A percentile compares a stretch with the other conserved stretches of the same genome.
phyloP scores from a whole-genome alignment of 1,284 basidiomycete species.

The Cryptococcus jaspeensis region DNA sequence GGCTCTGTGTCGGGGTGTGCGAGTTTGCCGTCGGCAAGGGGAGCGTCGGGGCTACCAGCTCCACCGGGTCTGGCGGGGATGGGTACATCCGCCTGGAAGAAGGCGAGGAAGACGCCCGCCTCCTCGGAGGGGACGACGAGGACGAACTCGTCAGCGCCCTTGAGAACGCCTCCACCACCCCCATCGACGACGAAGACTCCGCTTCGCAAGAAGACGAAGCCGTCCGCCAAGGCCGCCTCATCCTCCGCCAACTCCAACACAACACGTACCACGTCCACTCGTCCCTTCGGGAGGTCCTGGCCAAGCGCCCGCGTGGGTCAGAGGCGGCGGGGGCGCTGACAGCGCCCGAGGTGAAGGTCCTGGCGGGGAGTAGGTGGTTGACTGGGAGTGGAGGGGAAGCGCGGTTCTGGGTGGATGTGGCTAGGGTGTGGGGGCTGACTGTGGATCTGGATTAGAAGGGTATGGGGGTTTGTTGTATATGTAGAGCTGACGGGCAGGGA shows the following conservation, averaged over 20 bases:
- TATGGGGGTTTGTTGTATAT: neutral
- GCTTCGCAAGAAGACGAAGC: slow-evolving; percentile 29
- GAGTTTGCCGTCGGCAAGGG: slow-evolving; percentile 44
- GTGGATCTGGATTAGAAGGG: neutral
- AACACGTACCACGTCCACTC: slow-evolving; percentile 42
- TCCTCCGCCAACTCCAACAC: slow-evolving; percentile 43
- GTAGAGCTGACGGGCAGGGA: too few relatives aligned
- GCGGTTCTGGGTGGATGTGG: slow-evolving; percentile 33
- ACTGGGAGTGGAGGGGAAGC: slow-evolving; percentile 19
- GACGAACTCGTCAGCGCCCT: slow-evolving; percentile 7
- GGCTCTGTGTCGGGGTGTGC: slow-evolving; percentile 45
- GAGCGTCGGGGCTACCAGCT: slow-evolving; percentile 7
- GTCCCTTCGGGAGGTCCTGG: slow-evolving; percentile 16
- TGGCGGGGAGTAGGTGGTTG: slow-evolving; percentile 21
- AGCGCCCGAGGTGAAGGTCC: slow-evolving; percentile 20
- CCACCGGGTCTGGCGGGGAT: neutral
- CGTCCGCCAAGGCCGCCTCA: slow-evolving; percentile 31
- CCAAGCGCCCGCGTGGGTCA: slow-evolving; percentile 2
- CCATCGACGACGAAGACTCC: slow-evolving; percentile 10
- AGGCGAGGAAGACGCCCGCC: slow-evolving; percentile 36
- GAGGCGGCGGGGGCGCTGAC: slow-evolving; percentile 9
- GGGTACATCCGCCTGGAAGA: slow-evolving; percentile 27
- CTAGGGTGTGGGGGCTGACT: slow-evolving; percentile 20
- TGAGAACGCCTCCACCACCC: neutral
- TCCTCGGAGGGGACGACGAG: slow-evolving; percentile 19